Conservation (phyloP, 2,329 filamentous ascomycete species). For the Phoma herbarum region DNA sequence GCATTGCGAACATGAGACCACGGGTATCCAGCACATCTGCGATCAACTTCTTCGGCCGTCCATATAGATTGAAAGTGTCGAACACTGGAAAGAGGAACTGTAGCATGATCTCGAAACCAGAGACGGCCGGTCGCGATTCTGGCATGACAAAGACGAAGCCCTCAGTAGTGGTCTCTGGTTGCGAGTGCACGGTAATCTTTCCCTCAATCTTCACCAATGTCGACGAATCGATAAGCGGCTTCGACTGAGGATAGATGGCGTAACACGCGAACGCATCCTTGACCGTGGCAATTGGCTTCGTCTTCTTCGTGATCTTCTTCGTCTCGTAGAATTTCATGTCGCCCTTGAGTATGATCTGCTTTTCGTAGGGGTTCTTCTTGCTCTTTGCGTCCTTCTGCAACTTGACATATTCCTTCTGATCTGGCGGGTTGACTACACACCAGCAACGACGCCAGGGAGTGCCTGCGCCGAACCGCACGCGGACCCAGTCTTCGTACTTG, state of each 20-base stretch:
- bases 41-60: slow-evolving; percentile 83
- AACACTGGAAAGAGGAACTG: slow-evolving; percentile 92
- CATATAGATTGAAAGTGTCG: slow-evolving; percentile 91
- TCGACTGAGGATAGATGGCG: slow-evolving; percentile 94
- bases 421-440: slow-evolving; percentile 91
- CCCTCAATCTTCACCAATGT: slow-evolving; percentile 95
- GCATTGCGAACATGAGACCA: slow-evolving; percentile 98
- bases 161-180: slow-evolving; percentile 79
- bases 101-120: slow-evolving; percentile 94
- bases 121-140: slow-evolving; percentile 88
- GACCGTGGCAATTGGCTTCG: slow-evolving; percentile 87
- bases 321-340: slow-evolving; percentile 95
- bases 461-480: slow-evolving; percentile 93
- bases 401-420: slow-evolving; percentile 90
- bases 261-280: slow-evolving; percentile 91
- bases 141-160: slow-evolving; percentile 99
- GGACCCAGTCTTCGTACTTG: slow-evolving; percentile 89
- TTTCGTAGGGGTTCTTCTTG: slow-evolving; percentile 85
- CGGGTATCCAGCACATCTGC: slow-evolving; percentile 86
- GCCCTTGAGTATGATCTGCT: slow-evolving; percentile 77
- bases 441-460: slow-evolving; percentile 97
- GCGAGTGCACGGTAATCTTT: slow-evolving; percentile 84
- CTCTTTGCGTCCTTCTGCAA: slow-evolving; percentile 77
- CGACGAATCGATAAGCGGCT: slow-evolving; percentile 91
- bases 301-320: slow-evolving; percentile 90